Base-by-base conservation (phyloP, 2,329 filamentous ascomycete species). In the Talaromyces marneffei region DNA sequence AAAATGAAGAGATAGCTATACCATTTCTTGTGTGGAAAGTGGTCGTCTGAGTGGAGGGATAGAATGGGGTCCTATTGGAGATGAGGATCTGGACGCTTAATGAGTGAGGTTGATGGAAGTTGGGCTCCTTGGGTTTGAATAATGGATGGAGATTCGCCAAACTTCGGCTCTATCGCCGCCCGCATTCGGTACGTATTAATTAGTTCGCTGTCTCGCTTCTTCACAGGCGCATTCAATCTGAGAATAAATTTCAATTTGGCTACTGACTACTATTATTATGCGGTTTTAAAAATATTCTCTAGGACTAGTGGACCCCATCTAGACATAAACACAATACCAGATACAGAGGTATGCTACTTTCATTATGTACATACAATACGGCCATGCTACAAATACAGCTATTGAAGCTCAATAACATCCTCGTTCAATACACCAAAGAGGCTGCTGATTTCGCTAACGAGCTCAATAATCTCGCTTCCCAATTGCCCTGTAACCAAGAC, bases 401-500 rank as follows among this genome's bases (percentile, higher is more conserved):
- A 82, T 66, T 82, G 75, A 63, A 87, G 74, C 70, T 82, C 82
- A 63, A 87, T 73, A 65, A 81, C 80, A 66, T 87, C 84, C 69
- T 87, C 85, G 70, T 84, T 80, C 60, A 87, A 69, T 16, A 84
- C 80, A 5, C 85, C 85, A 71, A 86, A 87, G 18, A 88, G 69
- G 63, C 78, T 79, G 64, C 86, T 83, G 46, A 86, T 79, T 65
- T 84, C 82, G 53, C 75, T 76, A 44, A 82, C 78, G 29, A 85
- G 79, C n/a, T 77, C 75, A 31, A 72, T 75, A 56, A 86, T 84
- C 63, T 85, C 82, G 44, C 79, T 77, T 18, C 81, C 81, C 44
- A 86, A 71, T 65, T 85, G 85, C 37, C 81, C 84, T 31, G 85
- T 87, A 27, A 87, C 85, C 50, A 88, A 74, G 23, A 84, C 85